A percentile compares a stretch with the other conserved stretches of the same genome.
Evolutionary conservation across 2,329 filamentous ascomycete species (phyloP).

Genomic region (Monosporascus sp.): DNA sequence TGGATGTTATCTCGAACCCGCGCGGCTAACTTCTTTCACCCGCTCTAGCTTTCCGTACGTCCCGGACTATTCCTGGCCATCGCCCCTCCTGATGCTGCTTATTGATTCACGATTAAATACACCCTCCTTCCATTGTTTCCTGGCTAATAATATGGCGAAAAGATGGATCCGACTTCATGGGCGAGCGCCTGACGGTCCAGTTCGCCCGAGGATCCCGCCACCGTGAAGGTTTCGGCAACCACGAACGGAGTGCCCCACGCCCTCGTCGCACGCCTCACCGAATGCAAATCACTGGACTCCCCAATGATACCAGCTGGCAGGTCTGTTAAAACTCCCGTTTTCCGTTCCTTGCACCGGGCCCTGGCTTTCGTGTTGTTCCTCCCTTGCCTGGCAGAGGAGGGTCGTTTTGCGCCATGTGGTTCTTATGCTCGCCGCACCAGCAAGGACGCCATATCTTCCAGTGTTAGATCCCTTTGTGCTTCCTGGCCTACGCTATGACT

Average conservation of each 20-base stretch:
- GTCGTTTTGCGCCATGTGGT: conserved; percentile 20
- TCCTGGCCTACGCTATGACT: conserved; percentile 14
- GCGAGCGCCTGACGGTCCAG: conserved; percentile 93
- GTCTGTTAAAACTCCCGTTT: conserved; percentile 71
- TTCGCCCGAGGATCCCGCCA: conserved; percentile 82
- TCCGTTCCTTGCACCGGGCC: conserved; percentile 33
- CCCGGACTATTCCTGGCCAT: conserved; percentile 28
- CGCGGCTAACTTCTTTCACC: conserved; percentile 19
- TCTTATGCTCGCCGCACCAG: conserved; percentile 17
- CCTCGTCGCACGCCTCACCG: conserved; percentile 91
- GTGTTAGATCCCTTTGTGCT: conserved; percentile 18
- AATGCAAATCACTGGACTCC: conserved; percentile 97
- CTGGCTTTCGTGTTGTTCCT: conserved; percentile 23
- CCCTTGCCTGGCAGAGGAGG: conserved; percentile 18
- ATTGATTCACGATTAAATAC: background rate
- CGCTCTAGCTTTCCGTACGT: conserved; percentile 56
- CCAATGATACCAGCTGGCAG: conserved; percentile 99
- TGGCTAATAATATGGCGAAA: conserved; percentile 32
- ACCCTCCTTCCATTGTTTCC: conserved; percentile 16
- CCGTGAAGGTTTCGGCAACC: conserved; percentile 43
- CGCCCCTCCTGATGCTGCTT: conserved; percentile 20
- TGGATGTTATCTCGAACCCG: background rate
- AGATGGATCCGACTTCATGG: conserved; percentile 99
- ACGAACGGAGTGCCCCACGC: conserved; percentile 59
- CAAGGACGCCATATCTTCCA: conserved; percentile 18